Evolutionary conservation across 139 green algal species (phyloP).

Genomic region (Deuterostichococcus epilithicus): DNA sequence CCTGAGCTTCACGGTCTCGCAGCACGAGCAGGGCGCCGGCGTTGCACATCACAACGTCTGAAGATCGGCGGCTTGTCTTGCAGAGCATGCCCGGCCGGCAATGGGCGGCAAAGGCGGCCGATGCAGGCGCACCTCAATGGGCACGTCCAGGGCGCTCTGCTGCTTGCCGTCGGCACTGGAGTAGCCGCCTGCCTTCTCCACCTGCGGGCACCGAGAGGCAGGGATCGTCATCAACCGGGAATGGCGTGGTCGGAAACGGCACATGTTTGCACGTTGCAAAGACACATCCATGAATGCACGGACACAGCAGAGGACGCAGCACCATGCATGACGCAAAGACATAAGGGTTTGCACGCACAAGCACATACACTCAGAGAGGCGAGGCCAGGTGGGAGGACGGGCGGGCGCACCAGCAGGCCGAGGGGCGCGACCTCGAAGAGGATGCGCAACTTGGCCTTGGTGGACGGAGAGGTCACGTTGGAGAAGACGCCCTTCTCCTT

Average conservation of each 20-base stretch:
- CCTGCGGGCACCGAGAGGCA: slow-evolving; percentile 24
- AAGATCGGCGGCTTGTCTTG: no score
- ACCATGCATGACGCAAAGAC: no score
- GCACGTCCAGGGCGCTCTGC: slow-evolving; percentile 76
- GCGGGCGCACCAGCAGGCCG: slow-evolving; percentile 66
- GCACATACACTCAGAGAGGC: no score
- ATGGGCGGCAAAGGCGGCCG: no score
- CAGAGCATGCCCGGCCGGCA: no score
- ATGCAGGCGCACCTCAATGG: no score
- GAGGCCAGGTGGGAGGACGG: not conserved
- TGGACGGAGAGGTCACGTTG: slow-evolving; percentile 89
- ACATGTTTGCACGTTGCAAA: not conserved
- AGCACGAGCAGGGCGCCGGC: no score
- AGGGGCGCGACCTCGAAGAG: slow-evolving; percentile 89
- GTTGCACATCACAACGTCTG: no score
- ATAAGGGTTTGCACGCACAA: no score
- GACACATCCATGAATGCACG: not conserved
- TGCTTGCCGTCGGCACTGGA: slow-evolving; percentile 74
- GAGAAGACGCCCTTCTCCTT: slow-evolving; percentile 96
- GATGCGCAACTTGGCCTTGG: slow-evolving; percentile 94
- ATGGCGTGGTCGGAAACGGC: not conserved
- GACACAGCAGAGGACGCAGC: no score
- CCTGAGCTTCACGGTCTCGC: no score
- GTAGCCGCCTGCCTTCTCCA: slow-evolving; percentile 82
- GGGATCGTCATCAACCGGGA: no score